Base-by-base conservation (phyloP, 768 basidiomycete species). In the Holtermannia corniformis region DNA sequence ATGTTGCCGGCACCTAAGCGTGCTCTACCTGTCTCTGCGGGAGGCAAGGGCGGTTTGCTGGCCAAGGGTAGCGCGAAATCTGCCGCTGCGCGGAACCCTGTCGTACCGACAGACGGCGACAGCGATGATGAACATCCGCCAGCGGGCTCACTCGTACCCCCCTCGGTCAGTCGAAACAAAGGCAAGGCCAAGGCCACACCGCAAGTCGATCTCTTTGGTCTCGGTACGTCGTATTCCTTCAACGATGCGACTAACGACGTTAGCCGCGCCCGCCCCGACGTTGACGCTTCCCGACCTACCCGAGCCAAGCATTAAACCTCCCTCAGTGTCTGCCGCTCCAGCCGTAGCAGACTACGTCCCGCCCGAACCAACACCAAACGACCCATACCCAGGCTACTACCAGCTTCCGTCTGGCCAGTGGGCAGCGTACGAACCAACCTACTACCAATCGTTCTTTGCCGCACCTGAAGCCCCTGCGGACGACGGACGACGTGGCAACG, bases 341-440 rank as follows among this genome's bases (percentile, higher is more conserved):
- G 41, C 52, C 14, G 64, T 66, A 7, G 50, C 61, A 25, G 67
- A 68, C 41, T 71, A 63, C 52, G 50, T 60, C 3, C 70, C 70
- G 0, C 70, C 67, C 3, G 24, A 41, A 37, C 70, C 70, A 1
- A 63, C 62, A 5, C 5, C 51, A 1, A 41, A 44, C 13, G 70
- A 71, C 47, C 67, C 65, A 12, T 71, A 71, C 61, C 70, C 70
- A 22, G 70, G 70, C 16, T 71, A 68, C 50, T 71, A 71, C 53
- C 65, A 61, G 43, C 57, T 65, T 20, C 70, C 70, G 1, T 54
- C 51, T 0, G 67, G 67, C 19, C 26, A 59, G 49, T 71, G 67
- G 67, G 59, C 59, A 51, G 65, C 67, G 2, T 66, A 71, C 62
- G 65, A 68, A 26, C 60, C 63, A 32, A 59, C 56, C 23, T 68